Evolutionary conservation across 2,329 filamentous ascomycete genomes (phyloP).

Genomic region (Aspergillus eucalypticola): DNA sequence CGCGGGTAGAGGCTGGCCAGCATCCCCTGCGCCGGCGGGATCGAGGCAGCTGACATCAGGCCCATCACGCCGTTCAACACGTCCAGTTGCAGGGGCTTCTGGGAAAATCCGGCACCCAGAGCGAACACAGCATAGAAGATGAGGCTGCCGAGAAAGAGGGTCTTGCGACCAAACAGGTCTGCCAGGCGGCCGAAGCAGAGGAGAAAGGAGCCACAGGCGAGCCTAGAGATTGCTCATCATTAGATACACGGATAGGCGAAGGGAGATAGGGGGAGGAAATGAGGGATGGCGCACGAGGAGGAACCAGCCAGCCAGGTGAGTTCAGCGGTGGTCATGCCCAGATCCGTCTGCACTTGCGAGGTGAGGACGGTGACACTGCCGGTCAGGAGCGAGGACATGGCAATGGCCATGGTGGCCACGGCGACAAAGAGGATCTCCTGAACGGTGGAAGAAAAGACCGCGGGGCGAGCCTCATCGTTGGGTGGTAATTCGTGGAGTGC

Average conservation of each 20-base stretch:
- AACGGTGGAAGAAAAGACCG: slow-evolving; percentile 57
- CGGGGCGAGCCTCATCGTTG: slow-evolving; percentile 30
- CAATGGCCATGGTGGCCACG: slow-evolving; percentile 67
- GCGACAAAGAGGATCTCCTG: slow-evolving; percentile 67
- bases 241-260: too few species aligned
- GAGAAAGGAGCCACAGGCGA: slow-evolving; percentile 65
- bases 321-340: slow-evolving; percentile 65
- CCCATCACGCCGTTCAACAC: slow-evolving; percentile 65
- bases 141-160: slow-evolving; percentile 62
- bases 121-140: slow-evolving; percentile 59
- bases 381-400: slow-evolving; percentile 60
- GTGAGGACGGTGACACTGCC: slow-evolving; percentile 64
- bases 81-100: slow-evolving; percentile 60
- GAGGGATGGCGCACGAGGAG: slow-evolving; percentile 49
- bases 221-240: slow-evolving; percentile 33
- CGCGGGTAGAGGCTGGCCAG: slow-evolving; percentile 64
- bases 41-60: slow-evolving; percentile 63
- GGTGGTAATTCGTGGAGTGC: not conserved
- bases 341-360: slow-evolving; percentile 59
- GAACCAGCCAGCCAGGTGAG: slow-evolving; percentile 68
- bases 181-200: slow-evolving; percentile 67
- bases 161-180: slow-evolving; percentile 65
- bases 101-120: slow-evolving; percentile 61
- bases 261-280: too few species aligned
- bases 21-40: slow-evolving; percentile 65